Evolutionary conservation across 2,329 filamentous ascomycete genomes (phyloP).

Genomic region (Fusarium sp.): DNA sequence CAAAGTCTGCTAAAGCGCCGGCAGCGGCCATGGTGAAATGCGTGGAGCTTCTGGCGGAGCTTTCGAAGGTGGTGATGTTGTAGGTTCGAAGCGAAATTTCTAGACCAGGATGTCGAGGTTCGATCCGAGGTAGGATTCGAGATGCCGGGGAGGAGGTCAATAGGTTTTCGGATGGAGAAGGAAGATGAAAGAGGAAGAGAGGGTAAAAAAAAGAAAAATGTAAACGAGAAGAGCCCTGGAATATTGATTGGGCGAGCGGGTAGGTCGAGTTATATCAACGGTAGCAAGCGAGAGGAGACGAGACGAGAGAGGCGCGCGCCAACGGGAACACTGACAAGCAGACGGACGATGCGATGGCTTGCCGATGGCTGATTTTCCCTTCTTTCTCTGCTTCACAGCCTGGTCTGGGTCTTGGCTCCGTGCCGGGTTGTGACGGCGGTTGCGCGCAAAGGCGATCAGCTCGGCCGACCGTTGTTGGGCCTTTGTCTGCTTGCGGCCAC

Average conservation of each 20-base stretch:
- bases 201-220: not conserved
- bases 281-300: slow-evolving; percentile 5
- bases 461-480: slow-evolving; percentile 11
- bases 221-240: slow-evolving; percentile 2
- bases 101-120: not conserved
- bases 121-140: not conserved
- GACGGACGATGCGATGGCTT: slow-evolving; percentile 17
- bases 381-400: not conserved
- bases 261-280: slow-evolving; percentile 9
- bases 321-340: slow-evolving; percentile 7
- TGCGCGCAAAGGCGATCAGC: slow-evolving; percentile 20
- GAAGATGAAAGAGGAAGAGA: not conserved
- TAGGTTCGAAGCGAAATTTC: slow-evolving; percentile 9
- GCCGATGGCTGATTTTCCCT: slow-evolving; percentile 3
- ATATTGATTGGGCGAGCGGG: slow-evolving; percentile 12
- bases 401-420: slow-evolving; percentile 14
- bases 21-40: slow-evolving; percentile 41
- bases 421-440: slow-evolving; percentile 1
- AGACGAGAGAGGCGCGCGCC: slow-evolving; percentile 27
- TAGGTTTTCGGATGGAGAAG: not conserved
- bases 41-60: slow-evolving; percentile 7
- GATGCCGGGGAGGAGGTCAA: not conserved
- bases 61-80: slow-evolving; percentile 11
- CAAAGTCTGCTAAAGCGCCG: slow-evolving; percentile 57
- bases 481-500: slow-evolving; percentile 30